Evolutionary conservation across 2,329 filamentous ascomycete species (phyloP).

Genomic region (Cercospora sp.): DNA sequence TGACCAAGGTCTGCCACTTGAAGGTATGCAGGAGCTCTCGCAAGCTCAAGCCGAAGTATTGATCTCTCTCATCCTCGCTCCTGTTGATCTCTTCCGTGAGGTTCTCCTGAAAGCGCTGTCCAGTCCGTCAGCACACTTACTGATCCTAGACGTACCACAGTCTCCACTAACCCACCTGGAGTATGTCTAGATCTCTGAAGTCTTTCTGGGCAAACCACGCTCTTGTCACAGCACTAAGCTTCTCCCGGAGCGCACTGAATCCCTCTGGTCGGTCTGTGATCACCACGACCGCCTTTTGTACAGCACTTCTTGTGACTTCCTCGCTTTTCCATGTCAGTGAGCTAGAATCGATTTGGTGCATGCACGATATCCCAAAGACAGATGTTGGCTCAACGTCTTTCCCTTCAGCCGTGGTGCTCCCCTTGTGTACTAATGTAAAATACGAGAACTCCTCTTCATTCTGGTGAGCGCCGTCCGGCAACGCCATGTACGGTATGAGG

Average conservation of each 20-base stretch:
- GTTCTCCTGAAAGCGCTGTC: constrained; percentile 83
- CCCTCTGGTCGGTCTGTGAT: constrained; percentile 87
- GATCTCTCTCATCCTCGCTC: constrained; percentile 74
- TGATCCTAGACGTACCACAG: constrained; percentile 5
- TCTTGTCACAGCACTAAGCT: constrained; percentile 83
- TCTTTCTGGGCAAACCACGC: constrained; percentile 97
- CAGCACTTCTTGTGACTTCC: constrained; percentile 94
- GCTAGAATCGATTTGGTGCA: constrained; percentile 81
- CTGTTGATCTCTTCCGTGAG: constrained; percentile 61
- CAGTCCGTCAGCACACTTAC: constrained; percentile 22
- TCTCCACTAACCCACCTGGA: constrained; percentile 55
- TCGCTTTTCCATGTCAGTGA: constrained; percentile 74
- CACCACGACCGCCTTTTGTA: constrained; percentile 96
- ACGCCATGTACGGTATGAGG: constrained; percentile 90
- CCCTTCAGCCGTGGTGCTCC: constrained; percentile 29
- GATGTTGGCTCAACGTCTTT: constrained; percentile 42
- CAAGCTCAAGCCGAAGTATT: constrained; percentile 69
- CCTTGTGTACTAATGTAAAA: constrained; percentile 73
- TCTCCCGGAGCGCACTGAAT: constrained; percentile 87
- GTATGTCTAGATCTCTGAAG: constrained; percentile 87
- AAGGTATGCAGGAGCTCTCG: constrained; percentile 91
- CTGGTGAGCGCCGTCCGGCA: constrained; percentile 94
- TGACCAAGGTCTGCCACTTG: constrained; percentile 87
- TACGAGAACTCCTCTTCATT: constrained; percentile 97
- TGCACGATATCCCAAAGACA: constrained; percentile 94